A percentile compares a stretch with the other conserved stretches of the same genome.
These are phyloP conservation scores for Pharus latifolius DNA, from an alignment of 176 grass and related monocot species.

Conservation along the genomic window DNA sequence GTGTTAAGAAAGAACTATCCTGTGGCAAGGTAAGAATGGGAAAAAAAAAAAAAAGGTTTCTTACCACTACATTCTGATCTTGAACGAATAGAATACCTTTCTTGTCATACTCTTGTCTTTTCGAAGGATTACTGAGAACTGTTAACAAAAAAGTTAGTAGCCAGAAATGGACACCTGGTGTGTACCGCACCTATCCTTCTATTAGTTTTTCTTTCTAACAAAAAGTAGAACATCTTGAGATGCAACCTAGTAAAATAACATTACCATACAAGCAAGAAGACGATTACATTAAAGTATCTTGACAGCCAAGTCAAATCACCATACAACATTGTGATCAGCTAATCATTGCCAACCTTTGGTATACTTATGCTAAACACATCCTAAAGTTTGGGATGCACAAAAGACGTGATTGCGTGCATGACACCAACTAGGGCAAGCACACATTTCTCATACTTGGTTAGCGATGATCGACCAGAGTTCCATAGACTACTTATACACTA, in stretches of 20 bases:
- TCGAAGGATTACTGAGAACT: constrained; percentile 89
- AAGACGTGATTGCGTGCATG: background rate
- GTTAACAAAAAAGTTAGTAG: constrained; percentile 12
- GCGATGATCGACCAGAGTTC: background rate
- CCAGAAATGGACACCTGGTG: background rate
- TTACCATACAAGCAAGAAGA: background rate
- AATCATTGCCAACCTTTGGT: background rate
- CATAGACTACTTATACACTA: background rate
- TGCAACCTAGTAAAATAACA: background rate
- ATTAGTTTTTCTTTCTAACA: background rate
- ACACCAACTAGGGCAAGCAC: background rate
- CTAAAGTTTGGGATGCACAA: background rate
- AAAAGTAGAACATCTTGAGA: background rate
- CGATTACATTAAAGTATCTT: background rate
- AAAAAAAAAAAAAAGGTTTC: background rate
- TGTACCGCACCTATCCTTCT: background rate
- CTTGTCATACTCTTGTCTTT: constrained; percentile 72
- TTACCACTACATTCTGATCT: constrained; percentile 73
- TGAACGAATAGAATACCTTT: constrained; percentile 64
- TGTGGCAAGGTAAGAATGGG: background rate
- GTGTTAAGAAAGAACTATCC: background rate
- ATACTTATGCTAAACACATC: background rate
- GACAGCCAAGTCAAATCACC: background rate
- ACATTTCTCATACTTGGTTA: background rate
- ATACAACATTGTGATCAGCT: background rate